Evolutionary conservation across 208 protist species (phyloP).

Genomic region (Wallacemonas rigidus): DNA sequence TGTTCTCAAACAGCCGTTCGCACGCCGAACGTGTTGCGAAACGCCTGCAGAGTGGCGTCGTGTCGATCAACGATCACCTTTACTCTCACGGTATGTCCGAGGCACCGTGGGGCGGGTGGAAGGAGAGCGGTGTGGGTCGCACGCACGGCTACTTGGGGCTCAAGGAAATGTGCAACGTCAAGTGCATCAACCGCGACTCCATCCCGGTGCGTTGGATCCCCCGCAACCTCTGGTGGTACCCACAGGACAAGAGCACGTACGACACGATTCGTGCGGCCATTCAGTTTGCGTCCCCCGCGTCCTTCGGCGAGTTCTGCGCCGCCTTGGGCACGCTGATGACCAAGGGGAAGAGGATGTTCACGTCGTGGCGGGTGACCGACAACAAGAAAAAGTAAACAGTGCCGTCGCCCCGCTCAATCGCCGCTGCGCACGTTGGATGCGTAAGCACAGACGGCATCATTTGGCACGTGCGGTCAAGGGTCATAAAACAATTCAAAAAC

Average conservation of each 20-base stretch:
- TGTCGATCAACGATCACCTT: conserved; percentile 85
- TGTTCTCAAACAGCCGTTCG: conserved; percentile 58
- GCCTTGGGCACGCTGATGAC: conserved; percentile 34
- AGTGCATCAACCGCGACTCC: conserved; percentile 75
- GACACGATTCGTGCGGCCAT: conserved; percentile 35
- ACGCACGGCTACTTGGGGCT: conserved; percentile 81
- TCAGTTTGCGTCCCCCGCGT: conserved; percentile 35
- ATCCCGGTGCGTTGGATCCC: conserved; percentile 33
- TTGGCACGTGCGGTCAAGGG: too few relatives aligned
- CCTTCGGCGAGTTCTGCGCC: conserved; percentile 27
- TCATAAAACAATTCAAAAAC: too few relatives aligned
- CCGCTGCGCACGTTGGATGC: too few relatives aligned
- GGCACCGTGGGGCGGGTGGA: conserved; percentile 90
- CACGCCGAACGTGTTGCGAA: conserved; percentile 42
- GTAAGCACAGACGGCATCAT: too few relatives aligned
- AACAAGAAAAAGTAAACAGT: background rate
- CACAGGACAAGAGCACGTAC: conserved; percentile 47
- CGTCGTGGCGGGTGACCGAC: conserved; percentile 34
- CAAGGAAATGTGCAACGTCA: conserved; percentile 85
- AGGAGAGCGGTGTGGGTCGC: conserved; percentile 84
- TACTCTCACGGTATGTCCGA: conserved; percentile 67
- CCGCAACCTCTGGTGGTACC: conserved; percentile 85
- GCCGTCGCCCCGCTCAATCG: too few relatives aligned
- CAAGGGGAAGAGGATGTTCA: conserved; percentile 58
- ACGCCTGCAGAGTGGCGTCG: conserved; percentile 74